Base-by-base conservation (phyloP, 805 yeast species). In the Zygotorulaspora sp. region DNA sequence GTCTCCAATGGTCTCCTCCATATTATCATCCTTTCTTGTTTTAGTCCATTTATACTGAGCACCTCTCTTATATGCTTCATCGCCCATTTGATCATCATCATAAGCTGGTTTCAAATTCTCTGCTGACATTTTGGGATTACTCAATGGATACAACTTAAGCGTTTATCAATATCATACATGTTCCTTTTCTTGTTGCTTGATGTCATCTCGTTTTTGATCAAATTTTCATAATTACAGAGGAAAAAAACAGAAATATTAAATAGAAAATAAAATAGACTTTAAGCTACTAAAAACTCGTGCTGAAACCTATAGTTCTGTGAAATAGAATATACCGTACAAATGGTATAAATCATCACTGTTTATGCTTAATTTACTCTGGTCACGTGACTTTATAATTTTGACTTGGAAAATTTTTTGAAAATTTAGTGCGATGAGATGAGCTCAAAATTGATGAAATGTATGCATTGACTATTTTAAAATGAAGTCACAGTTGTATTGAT, bases 41-140 rank as follows among this genome's bases (percentile, higher is more conserved):
- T 50, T 52, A 17, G 58, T 55, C 52, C 50, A 42, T 30, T 70
- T 68, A 43, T 58, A 37, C 34, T 63, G 64, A 46, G 66, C 68
- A 38, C 68, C 71, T 44, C 73, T 59, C 43, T 70, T 65, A 52
- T 63, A 61, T 48, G 57, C 61, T 17, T 63, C 60, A 19, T 63
- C 68, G 50, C 62, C 64, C 53, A 61, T 63, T 42, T 66, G 62
- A 48, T 58, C 68, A 50, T 61, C 53, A 18, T 47, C 59, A 35
- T 52, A 52, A n/a, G 34, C 56, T 18, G 59, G 52, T 39, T 51
- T 49, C 41, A 52, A 30, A 40, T 48, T 49, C 12, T 47, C 53
- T 27, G 44, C 47, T 21, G 54, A 42, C 54, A 50, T 53, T 19
- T 21, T 34, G 20, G 18, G 23, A 13, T 23, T 13, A 13, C 7